These are phyloP conservation scores for Prunus dulcis DNA, from an alignment of 306 rosid species.

Conservation along the genomic window DNA sequence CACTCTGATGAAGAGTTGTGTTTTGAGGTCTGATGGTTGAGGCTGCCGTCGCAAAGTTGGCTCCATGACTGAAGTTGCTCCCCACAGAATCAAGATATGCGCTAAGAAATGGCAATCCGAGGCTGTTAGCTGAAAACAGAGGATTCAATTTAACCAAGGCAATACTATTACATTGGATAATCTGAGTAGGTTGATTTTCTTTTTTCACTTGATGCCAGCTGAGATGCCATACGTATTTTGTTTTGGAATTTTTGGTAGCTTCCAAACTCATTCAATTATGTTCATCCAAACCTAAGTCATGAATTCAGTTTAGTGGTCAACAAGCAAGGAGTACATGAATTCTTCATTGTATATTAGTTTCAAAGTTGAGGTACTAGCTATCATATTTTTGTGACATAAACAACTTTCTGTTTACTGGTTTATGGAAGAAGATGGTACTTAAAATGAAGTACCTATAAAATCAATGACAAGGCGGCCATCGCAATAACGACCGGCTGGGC, in stretches of 20 bases:
- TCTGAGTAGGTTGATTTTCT: neutral
- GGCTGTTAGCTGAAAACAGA: conserved; percentile 41
- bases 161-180: neutral
- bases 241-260: too few species aligned
- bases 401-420: neutral
- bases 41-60: conserved; percentile 72
- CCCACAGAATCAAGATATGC: conserved; percentile 75
- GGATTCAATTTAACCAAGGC: neutral
- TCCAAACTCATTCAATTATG: too few species aligned
- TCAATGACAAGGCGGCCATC: conserved; percentile 78
- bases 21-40: conserved; percentile 67
- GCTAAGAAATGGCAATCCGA: conserved; percentile 49
- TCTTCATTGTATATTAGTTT: neutral
- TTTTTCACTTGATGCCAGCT: too few species aligned
- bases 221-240: too few species aligned
- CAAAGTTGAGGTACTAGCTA: neutral
- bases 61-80: conserved; percentile 59
- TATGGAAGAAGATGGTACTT: neutral
- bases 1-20: conserved; percentile 52
- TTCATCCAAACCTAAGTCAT: too few species aligned
- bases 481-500: conserved; percentile 57
- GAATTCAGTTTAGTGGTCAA: too few species aligned
- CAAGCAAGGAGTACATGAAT: too few species aligned
- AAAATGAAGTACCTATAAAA: conserved; percentile 51
- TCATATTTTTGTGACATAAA: neutral